phyloP scores from a whole-genome alignment of 179 eudicot genomes.

The Spergularia azorica region DNA sequence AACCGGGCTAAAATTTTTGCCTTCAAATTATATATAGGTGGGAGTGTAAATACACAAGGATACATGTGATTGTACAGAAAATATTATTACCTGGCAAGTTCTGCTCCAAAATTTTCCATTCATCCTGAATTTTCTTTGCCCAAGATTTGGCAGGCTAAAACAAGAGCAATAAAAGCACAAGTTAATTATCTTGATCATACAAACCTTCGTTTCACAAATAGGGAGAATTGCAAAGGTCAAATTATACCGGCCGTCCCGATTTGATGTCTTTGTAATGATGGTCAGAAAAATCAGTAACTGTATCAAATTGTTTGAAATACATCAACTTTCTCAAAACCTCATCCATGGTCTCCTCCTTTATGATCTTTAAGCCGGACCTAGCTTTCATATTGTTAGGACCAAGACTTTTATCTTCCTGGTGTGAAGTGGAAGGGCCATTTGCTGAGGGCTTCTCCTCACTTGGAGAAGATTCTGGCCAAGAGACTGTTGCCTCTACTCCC shows the following conservation, averaged over 20 bases:
- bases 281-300: conserved; percentile 63
- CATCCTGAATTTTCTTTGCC: conserved; percentile 69
- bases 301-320: conserved; percentile 57
- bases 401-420: conserved; percentile 12
- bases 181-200: neutral
- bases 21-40: neutral
- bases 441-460: conserved; percentile 26
- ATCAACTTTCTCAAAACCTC: conserved; percentile 51
- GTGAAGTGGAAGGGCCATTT: conserved; percentile 24
- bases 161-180: neutral
- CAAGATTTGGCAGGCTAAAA: conserved; percentile 53
- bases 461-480: conserved; percentile 53
- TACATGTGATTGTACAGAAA: neutral
- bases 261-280: conserved; percentile 45
- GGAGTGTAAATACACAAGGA: neutral
- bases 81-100: conserved; percentile 59
- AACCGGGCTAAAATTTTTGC: neutral
- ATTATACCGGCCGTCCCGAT: conserved; percentile 29
- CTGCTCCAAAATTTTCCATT: conserved; percentile 69
- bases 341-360: conserved; percentile 44
- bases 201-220: neutral
- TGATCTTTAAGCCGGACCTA: conserved; percentile 36
- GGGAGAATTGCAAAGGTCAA: neutral
- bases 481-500: conserved; percentile 78
- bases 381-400: conserved; percentile 50